Evolutionary conservation across 2,329 filamentous ascomycete genomes (phyloP).

Genomic region (Neocucurbitaria cava): DNA sequence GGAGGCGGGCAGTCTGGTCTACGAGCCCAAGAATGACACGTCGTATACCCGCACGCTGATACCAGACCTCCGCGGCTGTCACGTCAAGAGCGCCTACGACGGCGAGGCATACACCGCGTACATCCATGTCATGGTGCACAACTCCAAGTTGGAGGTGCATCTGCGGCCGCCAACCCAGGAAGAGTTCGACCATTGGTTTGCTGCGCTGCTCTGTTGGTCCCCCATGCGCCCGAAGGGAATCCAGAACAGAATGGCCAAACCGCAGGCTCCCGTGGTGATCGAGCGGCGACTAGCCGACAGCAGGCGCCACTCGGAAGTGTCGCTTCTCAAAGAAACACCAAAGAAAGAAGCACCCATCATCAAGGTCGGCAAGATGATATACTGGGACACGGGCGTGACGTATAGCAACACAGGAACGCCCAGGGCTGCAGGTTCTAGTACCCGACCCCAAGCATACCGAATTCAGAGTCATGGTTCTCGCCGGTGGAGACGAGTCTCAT

Average conservation of each 20-base stretch:
- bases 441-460: conserved; percentile 60
- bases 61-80: conserved; percentile 76
- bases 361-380: conserved; percentile 74
- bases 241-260: conserved; percentile 61
- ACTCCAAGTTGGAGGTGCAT: conserved; percentile 66
- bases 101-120: conserved; percentile 57
- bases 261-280: conserved; percentile 50
- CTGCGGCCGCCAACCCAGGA: conserved; percentile 69
- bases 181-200: conserved; percentile 81
- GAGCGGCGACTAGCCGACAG: conserved; percentile 48
- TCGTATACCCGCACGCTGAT: conserved; percentile 70
- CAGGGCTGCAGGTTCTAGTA: conserved; percentile 32
- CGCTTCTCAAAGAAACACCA: conserved; percentile 70
- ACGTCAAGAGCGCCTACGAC: conserved; percentile 63
- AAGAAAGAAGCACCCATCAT: conserved; percentile 79
- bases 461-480: conserved; percentile 64
- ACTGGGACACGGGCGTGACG: conserved; percentile 72
- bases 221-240: conserved; percentile 69
- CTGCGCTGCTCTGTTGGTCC: conserved; percentile 82
- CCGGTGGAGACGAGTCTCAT: conserved; percentile 89
- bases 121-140: conserved; percentile 60
- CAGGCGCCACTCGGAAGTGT: conserved; percentile 58
- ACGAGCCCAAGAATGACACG: conserved; percentile 72
- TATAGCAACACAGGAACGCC: conserved; percentile 56
- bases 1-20: conserved; percentile 75